Conservation (phyloP, 768 basidiomycete genomes). For the Hydnomerulius pinastri region DNA sequence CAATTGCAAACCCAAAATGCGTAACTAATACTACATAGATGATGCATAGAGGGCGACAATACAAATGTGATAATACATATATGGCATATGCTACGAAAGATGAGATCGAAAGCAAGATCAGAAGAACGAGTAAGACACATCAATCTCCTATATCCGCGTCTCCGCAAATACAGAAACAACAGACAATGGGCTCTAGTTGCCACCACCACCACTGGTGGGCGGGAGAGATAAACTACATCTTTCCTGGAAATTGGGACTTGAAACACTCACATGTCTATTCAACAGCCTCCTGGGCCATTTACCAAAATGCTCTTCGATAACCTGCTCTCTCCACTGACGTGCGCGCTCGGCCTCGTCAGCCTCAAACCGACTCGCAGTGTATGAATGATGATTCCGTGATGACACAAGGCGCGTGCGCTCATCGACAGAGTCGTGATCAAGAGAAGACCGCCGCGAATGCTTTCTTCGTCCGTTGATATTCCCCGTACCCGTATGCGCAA, state of each 20-base stretch:
- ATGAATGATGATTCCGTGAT: slow-evolving; percentile 20
- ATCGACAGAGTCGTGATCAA: slow-evolving; percentile 17
- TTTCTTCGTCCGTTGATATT: slow-evolving; percentile 1
- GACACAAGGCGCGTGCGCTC: slow-evolving; percentile 45
- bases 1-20: neutral
- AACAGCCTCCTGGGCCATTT: slow-evolving; percentile 66
- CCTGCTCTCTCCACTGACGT: slow-evolving; percentile 41
- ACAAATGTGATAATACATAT: slow-evolving; percentile 9
- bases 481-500: neutral
- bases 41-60: slow-evolving; percentile 14
- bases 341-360: slow-evolving; percentile 34
- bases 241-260: neutral
- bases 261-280: slow-evolving; percentile 63
- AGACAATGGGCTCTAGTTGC: slow-evolving; percentile 63
- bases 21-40: neutral
- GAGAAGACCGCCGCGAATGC: slow-evolving; percentile 6
- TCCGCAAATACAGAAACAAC: slow-evolving; percentile 53
- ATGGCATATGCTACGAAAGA: neutral
- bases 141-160: slow-evolving; percentile 54
- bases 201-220: slow-evolving; percentile 83
- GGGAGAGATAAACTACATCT: slow-evolving; percentile 1
- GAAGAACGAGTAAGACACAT: too few relatives aligned
- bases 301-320: slow-evolving; percentile 59
- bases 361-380: slow-evolving; percentile 22
- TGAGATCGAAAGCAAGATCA: too few relatives aligned